phyloP scores from a whole-genome alignment of 1,139 yeast genomes.

The Debaryomycetaceae sp. region DNA sequence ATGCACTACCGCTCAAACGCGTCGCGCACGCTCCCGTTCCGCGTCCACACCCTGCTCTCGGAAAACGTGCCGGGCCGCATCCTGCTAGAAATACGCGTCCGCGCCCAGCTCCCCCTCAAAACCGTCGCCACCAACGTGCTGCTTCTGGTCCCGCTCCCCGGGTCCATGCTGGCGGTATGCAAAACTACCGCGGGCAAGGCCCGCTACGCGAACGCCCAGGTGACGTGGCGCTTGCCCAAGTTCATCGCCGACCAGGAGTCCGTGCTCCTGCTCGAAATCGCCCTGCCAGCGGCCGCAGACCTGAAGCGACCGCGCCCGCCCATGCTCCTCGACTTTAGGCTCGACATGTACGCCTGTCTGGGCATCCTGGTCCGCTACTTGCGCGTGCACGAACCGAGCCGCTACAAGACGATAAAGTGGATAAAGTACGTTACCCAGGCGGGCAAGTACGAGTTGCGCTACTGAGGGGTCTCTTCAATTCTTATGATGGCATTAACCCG shows the following conservation, averaged over 20 bases:
- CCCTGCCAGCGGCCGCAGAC: conserved; percentile 2
- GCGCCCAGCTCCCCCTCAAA: conserved; percentile 53
- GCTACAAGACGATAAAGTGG: conserved; percentile 76
- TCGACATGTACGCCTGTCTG: conserved; percentile 71
- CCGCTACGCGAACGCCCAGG: conserved; percentile 56
- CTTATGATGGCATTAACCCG: neutral
- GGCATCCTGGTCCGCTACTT: conserved; percentile 69
- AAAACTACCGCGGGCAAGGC: conserved; percentile 51
- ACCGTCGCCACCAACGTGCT: conserved; percentile 56
- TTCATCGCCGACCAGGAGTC: conserved; percentile 60
- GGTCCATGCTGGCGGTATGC: conserved; percentile 37
- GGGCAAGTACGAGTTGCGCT: conserved; percentile 73
- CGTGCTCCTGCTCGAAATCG: conserved; percentile 38
- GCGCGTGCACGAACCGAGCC: conserved; percentile 54
- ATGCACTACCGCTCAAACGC: conserved; percentile 57
- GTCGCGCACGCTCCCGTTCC: conserved; percentile 62
- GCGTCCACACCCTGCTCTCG: conserved; percentile 50
- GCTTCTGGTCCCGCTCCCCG: conserved; percentile 54
- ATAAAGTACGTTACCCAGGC: conserved; percentile 67
- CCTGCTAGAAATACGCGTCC: conserved; percentile 49
- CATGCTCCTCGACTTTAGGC: conserved; percentile 54
- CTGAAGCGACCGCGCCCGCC: conserved; percentile 66
- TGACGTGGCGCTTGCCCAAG: conserved; percentile 64
- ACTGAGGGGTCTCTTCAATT: conserved; percentile 18
- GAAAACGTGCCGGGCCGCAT: conserved; percentile 39